These are phyloP conservation scores for Kazachstania martiniae DNA, from an alignment of 805 yeast genomes.

Conservation along the genomic window DNA sequence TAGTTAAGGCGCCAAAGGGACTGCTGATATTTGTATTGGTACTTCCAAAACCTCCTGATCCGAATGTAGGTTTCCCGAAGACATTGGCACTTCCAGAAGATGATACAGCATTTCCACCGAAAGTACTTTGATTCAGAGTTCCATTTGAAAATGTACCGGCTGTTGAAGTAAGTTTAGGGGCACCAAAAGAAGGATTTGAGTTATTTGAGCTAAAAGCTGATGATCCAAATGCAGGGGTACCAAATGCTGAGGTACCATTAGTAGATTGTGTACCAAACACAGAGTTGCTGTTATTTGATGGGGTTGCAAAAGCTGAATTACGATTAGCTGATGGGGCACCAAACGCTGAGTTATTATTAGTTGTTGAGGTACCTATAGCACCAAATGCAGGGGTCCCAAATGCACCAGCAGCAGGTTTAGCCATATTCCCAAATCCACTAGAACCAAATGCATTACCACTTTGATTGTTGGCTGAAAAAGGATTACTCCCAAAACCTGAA, in stretches of 20 bases:
- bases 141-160: too few species aligned
- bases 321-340: conserved; percentile 15
- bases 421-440: conserved; percentile 4
- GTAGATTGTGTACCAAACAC: too few species aligned
- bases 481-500: conserved; percentile 1
- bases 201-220: conserved; percentile 1
- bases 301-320: too few species aligned
- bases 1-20: too few species aligned
- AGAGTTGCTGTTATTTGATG: too few species aligned
- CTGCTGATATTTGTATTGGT: conserved; percentile 2
- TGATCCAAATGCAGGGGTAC: conserved; percentile 17
- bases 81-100: conserved; percentile 2
- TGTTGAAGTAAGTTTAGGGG: too few species aligned
- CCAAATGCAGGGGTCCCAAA: conserved; percentile 6
- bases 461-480: conserved; percentile 7
- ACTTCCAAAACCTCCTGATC: conserved; percentile 4
- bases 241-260: conserved; percentile 7
- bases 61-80: conserved; percentile 17
- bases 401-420: neutral
- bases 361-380: too few species aligned
- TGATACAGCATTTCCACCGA: too few species aligned
- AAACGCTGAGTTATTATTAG: conserved; percentile 6
- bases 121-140: too few species aligned
- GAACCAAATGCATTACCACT: conserved; percentile 7
- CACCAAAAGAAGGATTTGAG: neutral